These are phyloP conservation scores for Neobulgaria alba DNA, from an alignment of 2,329 filamentous ascomycete species.

Conservation along the genomic window DNA sequence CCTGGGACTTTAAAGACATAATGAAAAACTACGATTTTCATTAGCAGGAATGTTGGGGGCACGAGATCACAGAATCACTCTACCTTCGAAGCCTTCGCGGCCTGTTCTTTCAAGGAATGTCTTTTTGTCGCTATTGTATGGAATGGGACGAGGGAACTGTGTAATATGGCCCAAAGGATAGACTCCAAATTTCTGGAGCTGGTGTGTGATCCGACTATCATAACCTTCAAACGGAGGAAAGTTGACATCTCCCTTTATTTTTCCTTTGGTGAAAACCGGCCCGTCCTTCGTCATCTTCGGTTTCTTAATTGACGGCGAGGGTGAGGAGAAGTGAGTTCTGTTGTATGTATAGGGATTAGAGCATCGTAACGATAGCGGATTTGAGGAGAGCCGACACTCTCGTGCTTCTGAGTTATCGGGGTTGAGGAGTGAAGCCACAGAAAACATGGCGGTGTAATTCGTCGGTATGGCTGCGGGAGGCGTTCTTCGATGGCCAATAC, in stretches of 20 bases:
- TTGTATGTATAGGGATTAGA: slow-evolving; percentile 22
- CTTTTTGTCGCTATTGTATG: slow-evolving; percentile 93
- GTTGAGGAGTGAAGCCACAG: slow-evolving; percentile 59
- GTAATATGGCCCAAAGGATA: slow-evolving; percentile 55
- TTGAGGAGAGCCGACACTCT: slow-evolving; percentile 36
- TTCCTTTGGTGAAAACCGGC: slow-evolving; percentile 51
- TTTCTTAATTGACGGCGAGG: slow-evolving; percentile 31
- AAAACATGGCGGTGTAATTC: slow-evolving; percentile 43
- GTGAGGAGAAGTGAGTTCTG: slow-evolving; percentile 21
- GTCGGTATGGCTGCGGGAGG: slow-evolving; percentile 12
- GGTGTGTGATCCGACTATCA: slow-evolving; percentile 44
- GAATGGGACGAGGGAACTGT: slow-evolving; percentile 65
- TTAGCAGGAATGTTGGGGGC: too few relatives aligned
- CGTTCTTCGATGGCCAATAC: slow-evolving; percentile 17
- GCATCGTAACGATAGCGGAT: slow-evolving; percentile 27
- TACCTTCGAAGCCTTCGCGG: slow-evolving; percentile 82
- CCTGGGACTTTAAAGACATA: slow-evolving; percentile 71
- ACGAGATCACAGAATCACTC: too few relatives aligned
- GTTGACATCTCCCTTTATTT: slow-evolving; percentile 57
- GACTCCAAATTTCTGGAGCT: slow-evolving; percentile 57
- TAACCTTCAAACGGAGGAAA: slow-evolving; percentile 66
- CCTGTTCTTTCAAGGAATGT: slow-evolving; percentile 80
- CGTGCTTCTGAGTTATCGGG: slow-evolving; percentile 36
- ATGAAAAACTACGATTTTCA: slow-evolving; percentile 67
- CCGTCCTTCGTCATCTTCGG: slow-evolving; percentile 59